Evolutionary conservation across 257 asterid genomes (phyloP).

Genomic region (Ballota nigra): DNA sequence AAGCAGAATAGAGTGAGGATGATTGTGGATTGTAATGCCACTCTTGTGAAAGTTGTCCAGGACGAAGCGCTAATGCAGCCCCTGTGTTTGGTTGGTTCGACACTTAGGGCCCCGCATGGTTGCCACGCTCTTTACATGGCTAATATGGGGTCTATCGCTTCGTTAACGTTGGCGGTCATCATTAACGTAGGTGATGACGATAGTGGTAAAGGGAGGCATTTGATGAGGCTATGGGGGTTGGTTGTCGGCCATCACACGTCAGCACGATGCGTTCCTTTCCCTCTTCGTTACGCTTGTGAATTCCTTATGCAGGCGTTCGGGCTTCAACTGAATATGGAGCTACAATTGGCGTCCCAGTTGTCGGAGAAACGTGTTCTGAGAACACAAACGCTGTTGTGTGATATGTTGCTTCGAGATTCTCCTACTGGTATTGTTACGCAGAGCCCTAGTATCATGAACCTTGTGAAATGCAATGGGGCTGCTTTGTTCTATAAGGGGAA

Average conservation of each 20-base stretch:
- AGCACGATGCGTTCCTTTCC: conserved; percentile 49
- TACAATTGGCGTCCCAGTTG: conserved; percentile 51
- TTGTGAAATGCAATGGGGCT: conserved; percentile 64
- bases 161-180: conserved; percentile 50
- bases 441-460: conserved; percentile 57
- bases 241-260: conserved; percentile 62
- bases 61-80: conserved; percentile 49
- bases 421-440: conserved; percentile 52
- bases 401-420: conserved; percentile 60
- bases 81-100: conserved; percentile 53
- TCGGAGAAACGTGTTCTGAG: conserved; percentile 44
- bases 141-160: conserved; percentile 59
- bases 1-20: conserved; percentile 58
- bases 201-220: conserved; percentile 35
- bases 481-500: conserved; percentile 51
- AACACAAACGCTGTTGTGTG: conserved; percentile 58
- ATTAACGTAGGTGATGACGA: conserved; percentile 45
- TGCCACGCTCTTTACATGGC: conserved; percentile 60
- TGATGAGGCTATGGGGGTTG: conserved; percentile 60
- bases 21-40: conserved; percentile 50
- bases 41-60: conserved; percentile 40
- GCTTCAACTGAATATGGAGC: conserved; percentile 55
- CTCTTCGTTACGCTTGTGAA: conserved; percentile 60
- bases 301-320: conserved; percentile 66
- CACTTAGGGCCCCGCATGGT: conserved; percentile 59